Evolutionary conservation across 2,329 filamentous ascomycete species (phyloP).

Genomic region (Alternaria brassicicola): DNA sequence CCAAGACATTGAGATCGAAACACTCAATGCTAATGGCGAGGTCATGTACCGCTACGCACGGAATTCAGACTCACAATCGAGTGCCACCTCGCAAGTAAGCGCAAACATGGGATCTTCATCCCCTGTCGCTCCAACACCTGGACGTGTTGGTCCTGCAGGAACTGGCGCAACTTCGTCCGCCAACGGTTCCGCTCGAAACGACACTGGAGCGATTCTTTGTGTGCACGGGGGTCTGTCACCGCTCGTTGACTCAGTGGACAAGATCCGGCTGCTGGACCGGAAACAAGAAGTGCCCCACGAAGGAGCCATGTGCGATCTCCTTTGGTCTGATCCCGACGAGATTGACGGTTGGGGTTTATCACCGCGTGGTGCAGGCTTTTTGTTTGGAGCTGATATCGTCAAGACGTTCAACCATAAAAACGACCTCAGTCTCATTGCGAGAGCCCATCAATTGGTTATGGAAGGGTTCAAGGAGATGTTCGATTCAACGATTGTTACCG

Average conservation of each 20-base stretch:
- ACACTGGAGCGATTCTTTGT: slow-evolving; percentile 75
- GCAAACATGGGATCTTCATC: slow-evolving; percentile 45
- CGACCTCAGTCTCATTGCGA: slow-evolving; percentile 87
- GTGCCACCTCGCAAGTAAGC: slow-evolving; percentile 38
- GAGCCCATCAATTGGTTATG: slow-evolving; percentile 98
- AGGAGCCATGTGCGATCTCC: slow-evolving; percentile 96
- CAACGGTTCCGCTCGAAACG: slow-evolving; percentile 61
- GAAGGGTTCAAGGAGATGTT: slow-evolving; percentile 99
- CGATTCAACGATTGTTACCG: slow-evolving; percentile 84
- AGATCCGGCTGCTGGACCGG: slow-evolving; percentile 87
- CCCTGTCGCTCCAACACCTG: slow-evolving; percentile 49
- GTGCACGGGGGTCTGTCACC: slow-evolving; percentile 94
- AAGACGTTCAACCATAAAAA: slow-evolving; percentile 94
- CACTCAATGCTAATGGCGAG: slow-evolving; percentile 82
- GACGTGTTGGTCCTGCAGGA: slow-evolving; percentile 74
- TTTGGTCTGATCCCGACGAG: slow-evolving; percentile 98
- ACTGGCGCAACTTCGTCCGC: slow-evolving; percentile 77
- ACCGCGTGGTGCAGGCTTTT: slow-evolving; percentile 90
- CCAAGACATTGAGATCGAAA: slow-evolving; percentile 87
- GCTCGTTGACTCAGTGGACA: slow-evolving; percentile 90
- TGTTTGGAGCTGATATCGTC: slow-evolving; percentile 95
- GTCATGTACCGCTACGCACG: slow-evolving; percentile 76
- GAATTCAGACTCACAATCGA: slow-evolving; percentile 47
- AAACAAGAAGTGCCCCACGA: slow-evolving; percentile 99
- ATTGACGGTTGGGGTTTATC: slow-evolving; percentile 97